Base-by-base conservation (phyloP, 345 rosid genomes). In the Gossypium thurberi region DNA sequence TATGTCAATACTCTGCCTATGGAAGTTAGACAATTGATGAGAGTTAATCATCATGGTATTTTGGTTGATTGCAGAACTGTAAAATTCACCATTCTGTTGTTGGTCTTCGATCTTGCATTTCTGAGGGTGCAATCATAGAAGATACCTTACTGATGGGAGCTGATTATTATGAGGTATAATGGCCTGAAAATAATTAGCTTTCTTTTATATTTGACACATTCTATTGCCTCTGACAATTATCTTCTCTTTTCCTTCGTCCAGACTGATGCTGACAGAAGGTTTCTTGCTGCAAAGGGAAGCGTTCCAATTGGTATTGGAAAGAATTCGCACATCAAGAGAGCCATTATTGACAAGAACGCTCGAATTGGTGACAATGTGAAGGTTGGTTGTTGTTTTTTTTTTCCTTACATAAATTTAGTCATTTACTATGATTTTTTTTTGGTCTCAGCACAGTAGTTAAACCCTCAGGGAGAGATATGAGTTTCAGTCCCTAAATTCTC, bases 261-360 rank as follows among this genome's bases (percentile, higher is more conserved):
- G 72, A 68, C 72, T 9, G 58, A 47, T 68, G 72, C 46, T 26
- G 72, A 68, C 72, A 50, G 58, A 44, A 26, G 15, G 15, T 28
- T 68, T 25, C 59, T 68, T 7, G 25, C 68, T 42, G 68, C 96
- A 70, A 93, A 91, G 81, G 98, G 96, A 10, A 91, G 98, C 53
- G 89, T 94, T 55, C 90, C 98, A 3, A 91, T 94, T 13, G 97
- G 98, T 20, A 88, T 94, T 58, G 97, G 97, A 77, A 86, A 87
- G 85, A 87, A 85, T 58, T 87, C 98, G 3, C 97, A 91, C 75
- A 80, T 94, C 77, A 94, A 90, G 85, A 88, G 96, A 83, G 96
- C 98, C 48, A 94, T 94, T 65, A 91, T 94, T 56, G 97, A 94
- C 87, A 94, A 94, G 85, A 91, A 91, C 75, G 98, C 98, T 17